Conservation (phyloP, 345 rosid species). For the Gossypium mustelinum region DNA sequence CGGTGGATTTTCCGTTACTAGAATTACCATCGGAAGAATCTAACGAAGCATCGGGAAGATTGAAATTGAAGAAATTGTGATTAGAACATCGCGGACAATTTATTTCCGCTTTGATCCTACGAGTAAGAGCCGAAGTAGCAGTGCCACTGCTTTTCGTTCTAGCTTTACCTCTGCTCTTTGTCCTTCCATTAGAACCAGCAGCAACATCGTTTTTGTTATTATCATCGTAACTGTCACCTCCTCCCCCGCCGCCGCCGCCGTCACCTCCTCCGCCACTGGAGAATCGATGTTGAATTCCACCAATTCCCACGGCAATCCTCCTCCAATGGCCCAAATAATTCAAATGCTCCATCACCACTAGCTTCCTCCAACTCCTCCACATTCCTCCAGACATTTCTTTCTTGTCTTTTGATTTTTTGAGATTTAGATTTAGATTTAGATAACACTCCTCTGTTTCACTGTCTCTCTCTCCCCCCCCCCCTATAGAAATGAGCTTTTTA, state of each 20-base stretch:
- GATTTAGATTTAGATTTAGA: background rate
- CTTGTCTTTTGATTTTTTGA: background rate
- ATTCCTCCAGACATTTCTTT: conserved; percentile 5
- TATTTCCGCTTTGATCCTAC: conserved; percentile 79
- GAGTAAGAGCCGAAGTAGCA: background rate
- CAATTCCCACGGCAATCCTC: background rate
- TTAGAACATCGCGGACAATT: conserved; percentile 84
- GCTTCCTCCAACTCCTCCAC: conserved; percentile 10
- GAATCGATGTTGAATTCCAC: conserved; percentile 3
- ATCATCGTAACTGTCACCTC: background rate
- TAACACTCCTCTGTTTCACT: background rate
- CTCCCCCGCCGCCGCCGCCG: background rate
- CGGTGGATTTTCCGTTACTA: conserved; percentile 9
- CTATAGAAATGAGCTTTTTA: background rate
- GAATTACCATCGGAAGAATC: conserved; percentile 14
- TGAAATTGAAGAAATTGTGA: conserved; percentile 40
- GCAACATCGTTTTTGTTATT: background rate
- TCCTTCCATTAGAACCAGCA: background rate
- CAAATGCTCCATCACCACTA: conserved; percentile 3
- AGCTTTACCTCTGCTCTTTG: background rate
- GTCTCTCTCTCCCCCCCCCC: background rate
- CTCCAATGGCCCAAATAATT: background rate
- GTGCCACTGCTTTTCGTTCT: background rate
- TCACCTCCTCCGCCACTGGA: background rate
- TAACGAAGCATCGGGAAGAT: conserved; percentile 23